These are phyloP conservation scores for Lipomyces sp. DNA, from an alignment of 805 yeast species.

Conservation along the genomic window DNA sequence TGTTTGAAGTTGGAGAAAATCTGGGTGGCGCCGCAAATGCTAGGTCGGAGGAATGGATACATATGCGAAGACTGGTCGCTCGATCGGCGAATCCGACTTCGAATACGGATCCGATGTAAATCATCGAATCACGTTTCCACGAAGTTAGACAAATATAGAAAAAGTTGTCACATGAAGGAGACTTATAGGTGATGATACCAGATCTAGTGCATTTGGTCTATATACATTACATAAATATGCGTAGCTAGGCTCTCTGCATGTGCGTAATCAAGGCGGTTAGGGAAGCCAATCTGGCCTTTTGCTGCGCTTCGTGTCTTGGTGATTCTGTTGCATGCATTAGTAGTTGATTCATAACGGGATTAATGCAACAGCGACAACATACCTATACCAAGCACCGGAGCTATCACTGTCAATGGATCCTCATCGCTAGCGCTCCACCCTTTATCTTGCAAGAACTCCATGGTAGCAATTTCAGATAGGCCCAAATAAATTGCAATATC, in stretches of 20 bases:
- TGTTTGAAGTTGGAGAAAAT: slow-evolving; percentile 41
- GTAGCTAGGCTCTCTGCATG: slow-evolving; percentile 4
- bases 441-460: not conserved
- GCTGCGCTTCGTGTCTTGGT: not conserved
- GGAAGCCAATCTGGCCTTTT: slow-evolving; percentile 5
- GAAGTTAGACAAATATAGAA: not conserved
- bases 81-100: slow-evolving; percentile 7
- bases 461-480: slow-evolving; percentile 5
- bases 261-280: slow-evolving; percentile 12
- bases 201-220: not conserved
- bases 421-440: slow-evolving; percentile 14
- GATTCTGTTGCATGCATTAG: not conserved
- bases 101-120: not conserved
- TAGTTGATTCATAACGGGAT: not conserved
- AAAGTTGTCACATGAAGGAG: not conserved
- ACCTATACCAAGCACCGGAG: slow-evolving; percentile 7
- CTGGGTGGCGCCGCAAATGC: slow-evolving; percentile 29
- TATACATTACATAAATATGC: not conserved
- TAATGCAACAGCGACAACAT: not conserved
- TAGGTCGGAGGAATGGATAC: slow-evolving; percentile 29
- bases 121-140: not conserved
- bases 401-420: not conserved
- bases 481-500: slow-evolving; percentile 15
- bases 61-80: slow-evolving; percentile 19
- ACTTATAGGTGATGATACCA: not conserved